Evolutionary conservation across 2,329 filamentous ascomycete species (phyloP).

Genomic region (Xylaria sp.): DNA sequence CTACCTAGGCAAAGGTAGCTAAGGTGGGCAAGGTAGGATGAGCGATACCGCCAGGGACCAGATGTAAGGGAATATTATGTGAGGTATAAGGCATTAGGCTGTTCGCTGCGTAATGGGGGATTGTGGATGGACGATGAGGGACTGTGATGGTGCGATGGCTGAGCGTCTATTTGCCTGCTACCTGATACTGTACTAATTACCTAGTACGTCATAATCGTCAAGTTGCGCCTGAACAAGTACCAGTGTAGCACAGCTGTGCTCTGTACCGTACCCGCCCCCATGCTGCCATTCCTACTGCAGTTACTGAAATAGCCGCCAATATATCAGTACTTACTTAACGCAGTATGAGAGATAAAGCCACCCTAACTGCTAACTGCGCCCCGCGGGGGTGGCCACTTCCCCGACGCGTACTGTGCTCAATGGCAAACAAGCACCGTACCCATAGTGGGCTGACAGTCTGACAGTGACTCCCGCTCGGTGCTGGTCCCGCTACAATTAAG

Average conservation of each 20-base stretch:
- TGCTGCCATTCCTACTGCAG: not conserved
- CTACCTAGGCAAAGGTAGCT: not conserved
- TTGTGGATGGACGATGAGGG: not conserved
- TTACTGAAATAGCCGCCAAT: not conserved
- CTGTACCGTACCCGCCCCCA: not conserved
- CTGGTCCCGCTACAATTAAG: too few species aligned
- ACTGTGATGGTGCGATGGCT: not conserved
- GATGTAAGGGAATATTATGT: not conserved
- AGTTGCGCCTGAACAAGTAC: too few species aligned
- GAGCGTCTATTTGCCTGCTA: not conserved
- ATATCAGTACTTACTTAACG: not conserved
- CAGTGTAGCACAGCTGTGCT: not conserved
- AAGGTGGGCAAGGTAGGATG: not conserved
- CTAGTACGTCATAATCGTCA: too few species aligned
- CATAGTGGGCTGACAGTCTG: not conserved
- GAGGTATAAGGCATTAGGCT: constrained; percentile 1
- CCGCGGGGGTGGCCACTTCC: not conserved
- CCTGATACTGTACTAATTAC: not conserved
- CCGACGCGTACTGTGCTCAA: not conserved
- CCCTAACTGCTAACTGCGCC: constrained; percentile 10
- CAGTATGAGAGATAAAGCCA: not conserved
- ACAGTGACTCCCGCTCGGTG: too few species aligned
- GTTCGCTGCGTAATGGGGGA: not conserved
- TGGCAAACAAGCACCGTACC: not conserved
- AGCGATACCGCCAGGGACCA: not conserved